These are phyloP conservation scores for Penicillium sp. DNA, from an alignment of 2,329 filamentous ascomycete species.

Conservation along the genomic window DNA sequence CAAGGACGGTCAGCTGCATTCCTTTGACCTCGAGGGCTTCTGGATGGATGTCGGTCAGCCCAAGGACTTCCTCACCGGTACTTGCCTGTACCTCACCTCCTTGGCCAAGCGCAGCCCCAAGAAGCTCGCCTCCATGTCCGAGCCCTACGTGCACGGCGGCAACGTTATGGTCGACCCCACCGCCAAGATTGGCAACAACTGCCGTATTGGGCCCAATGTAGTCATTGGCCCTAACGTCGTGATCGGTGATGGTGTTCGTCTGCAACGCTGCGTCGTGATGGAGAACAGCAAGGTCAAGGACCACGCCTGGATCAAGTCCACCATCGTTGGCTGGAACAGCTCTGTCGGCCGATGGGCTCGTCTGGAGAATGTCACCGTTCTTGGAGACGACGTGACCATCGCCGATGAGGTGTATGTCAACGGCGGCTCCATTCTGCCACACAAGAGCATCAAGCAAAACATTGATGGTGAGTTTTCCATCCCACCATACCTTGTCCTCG, in stretches of 20 bases:
- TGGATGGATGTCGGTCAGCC: constrained; percentile 99
- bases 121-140: constrained; percentile 69
- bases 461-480: constrained; percentile 66
- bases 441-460: constrained; percentile 99
- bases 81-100: constrained; percentile 92
- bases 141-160: constrained; percentile 83
- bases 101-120: constrained; percentile 87
- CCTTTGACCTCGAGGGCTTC: constrained; percentile 94
- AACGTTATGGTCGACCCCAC: constrained; percentile 94
- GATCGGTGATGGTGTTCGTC: constrained; percentile 86
- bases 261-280: constrained; percentile 89
- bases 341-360: constrained; percentile 92
- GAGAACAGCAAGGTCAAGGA: constrained; percentile 94
- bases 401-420: constrained; percentile 99
- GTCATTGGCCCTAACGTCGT: constrained; percentile 92
- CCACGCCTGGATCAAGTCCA: constrained; percentile 98
- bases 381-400: constrained; percentile 96
- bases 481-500: neutral
- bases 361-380: constrained; percentile 95
- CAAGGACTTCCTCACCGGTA: constrained; percentile 95
- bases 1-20: constrained; percentile 86
- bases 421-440: constrained; percentile 87
- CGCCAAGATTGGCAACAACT: constrained; percentile 97
- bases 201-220: constrained; percentile 95
- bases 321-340: constrained; percentile 98